Base-by-base conservation (phyloP, 1,284 basidiomycete species). In the Somion occarium region DNA sequence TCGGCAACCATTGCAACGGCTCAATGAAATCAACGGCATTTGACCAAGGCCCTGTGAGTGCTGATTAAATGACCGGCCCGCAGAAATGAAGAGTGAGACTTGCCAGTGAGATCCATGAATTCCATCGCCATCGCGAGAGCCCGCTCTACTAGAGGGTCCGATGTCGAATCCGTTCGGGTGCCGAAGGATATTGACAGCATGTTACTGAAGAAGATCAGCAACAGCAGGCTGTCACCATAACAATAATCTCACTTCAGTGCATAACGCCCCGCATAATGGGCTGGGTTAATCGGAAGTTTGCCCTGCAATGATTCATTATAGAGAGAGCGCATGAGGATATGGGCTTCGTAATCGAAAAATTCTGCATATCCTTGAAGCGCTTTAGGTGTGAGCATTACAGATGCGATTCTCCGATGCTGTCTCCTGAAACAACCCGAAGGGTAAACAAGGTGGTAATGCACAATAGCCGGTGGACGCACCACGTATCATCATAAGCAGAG, bases 11-110 rank as follows among this genome's bases (percentile, higher is more conserved):
- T 42, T 73, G 73, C n/a, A 74, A 64, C 22, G 69, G 50, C 5
- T 66, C 64, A 15, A 73, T 53, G 44, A 73, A 74, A 53, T 74
- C 73, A 27, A 65, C 66, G 7, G 70, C 46, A 51, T 74, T 74
- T 5, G 71, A 71, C 26, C 70, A 64, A 1, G 73, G 72, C 12
- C 71, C 72, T 46, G 67, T 15, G 15, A 12, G 9, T 68, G 24
- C 23, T 24, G 20, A 30, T 19, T 38, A 12, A 18, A 43, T 15
- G 15, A 43, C 18, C 48, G 24, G 3, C 9, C 18, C 39, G 60
- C 60, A 44, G 64, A 62, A 60, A 62, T 66, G 26, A 49, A 48
- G 41, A 46, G 18, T 38, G 25, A 23, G 38, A 34, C 43, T 20
- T 44, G 54, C 57, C 60, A 53, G 54, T 58, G 9, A 55, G 24